Base-by-base conservation (phyloP, 2,329 filamentous ascomycete genomes). In the Aspergillus versicolor region DNA sequence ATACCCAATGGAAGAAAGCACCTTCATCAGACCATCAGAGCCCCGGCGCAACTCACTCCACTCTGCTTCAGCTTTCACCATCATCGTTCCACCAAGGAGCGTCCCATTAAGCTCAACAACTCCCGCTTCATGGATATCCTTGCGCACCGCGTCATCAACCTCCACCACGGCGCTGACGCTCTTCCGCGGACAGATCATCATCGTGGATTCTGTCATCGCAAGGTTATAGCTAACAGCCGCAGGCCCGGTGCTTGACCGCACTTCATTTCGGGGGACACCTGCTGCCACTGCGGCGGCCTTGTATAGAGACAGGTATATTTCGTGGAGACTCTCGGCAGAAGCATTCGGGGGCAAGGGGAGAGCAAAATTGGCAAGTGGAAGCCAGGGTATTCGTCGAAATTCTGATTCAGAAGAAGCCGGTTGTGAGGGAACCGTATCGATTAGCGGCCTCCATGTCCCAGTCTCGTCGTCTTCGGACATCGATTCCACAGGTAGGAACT, bases 181-280 rank as follows among this genome's bases (percentile, higher is more conserved):
- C 40, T 72, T 71, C 54, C 83, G 72, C 3, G 82, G 82, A 37
- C 79, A 76, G 19, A 86, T 79, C 52, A 80, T 77, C 81, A 86
- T 84, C 7, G 72, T 75, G 2, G 73, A 68, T 3, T 75, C 76
- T 0, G 82, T 85, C 77, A 85, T 81, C 9, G 80, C 82, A 3
- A 85, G 73, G 58, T 85, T 86, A 67, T 86, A 85, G 67, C 81
- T 84, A 45, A 85, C 79, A 1, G 75, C 73, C 0, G 78, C 70
- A 2, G 74, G 71, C 2, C 76, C 79, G 45, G 70, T 66, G 1
- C 59, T 64, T 4, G 52, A 22, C 34, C 24, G 56, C 12, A 38
- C 58, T 15, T 65, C 12, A 41, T 70, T 38, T 45, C 48, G 50
- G 41, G 54, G 45, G 64, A 21, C 71, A 53, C 61, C 70, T 13